A percentile compares a stretch with the other conserved stretches of the same genome.
phyloP scores from a whole-genome alignment of 495 filamentous ascomycete genomes.

The Aspergillus incahuasiensis region DNA sequence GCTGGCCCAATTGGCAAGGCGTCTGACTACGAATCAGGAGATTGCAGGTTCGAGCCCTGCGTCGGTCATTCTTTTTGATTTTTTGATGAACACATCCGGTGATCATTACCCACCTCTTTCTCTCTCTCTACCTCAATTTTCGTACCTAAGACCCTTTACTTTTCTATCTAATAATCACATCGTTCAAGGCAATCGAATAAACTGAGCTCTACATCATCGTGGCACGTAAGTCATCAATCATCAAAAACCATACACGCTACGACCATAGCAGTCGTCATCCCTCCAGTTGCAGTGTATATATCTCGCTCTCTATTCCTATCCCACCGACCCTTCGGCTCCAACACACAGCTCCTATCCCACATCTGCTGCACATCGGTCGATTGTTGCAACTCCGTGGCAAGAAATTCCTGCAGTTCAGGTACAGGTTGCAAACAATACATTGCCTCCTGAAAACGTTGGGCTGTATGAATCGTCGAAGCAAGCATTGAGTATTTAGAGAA shows the following conservation, averaged over 20 bases:
- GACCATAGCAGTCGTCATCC: slow-evolving; percentile 30
- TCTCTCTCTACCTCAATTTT: no score
- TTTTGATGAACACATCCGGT: no score
- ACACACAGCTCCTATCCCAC: slow-evolving; percentile 70
- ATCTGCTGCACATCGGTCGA: slow-evolving; percentile 86
- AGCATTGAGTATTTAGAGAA: slow-evolving; percentile 90
- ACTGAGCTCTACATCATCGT: no score
- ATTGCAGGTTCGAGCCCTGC: background rate
- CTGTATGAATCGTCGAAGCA: slow-evolving; percentile 87
- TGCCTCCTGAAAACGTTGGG: slow-evolving; percentile 86
- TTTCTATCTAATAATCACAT: no score
- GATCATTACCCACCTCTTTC: no score
- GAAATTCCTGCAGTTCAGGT: slow-evolving; percentile 86
- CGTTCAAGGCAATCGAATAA: no score
- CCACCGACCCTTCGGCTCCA: slow-evolving; percentile 88
- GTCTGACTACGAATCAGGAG: background rate
- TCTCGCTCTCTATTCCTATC: slow-evolving; percentile 23
- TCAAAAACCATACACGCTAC: slow-evolving; percentile 25
- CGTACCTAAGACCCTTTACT: no score
- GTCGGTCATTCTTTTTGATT: background rate
- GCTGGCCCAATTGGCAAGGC: background rate
- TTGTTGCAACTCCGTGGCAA: slow-evolving; percentile 75
- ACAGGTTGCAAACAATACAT: slow-evolving; percentile 80
- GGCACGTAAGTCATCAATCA: background rate
- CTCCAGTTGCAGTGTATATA: slow-evolving; percentile 46